Conservation (phyloP, 768 basidiomycete species). For the Xanthoconium stramineum region DNA sequence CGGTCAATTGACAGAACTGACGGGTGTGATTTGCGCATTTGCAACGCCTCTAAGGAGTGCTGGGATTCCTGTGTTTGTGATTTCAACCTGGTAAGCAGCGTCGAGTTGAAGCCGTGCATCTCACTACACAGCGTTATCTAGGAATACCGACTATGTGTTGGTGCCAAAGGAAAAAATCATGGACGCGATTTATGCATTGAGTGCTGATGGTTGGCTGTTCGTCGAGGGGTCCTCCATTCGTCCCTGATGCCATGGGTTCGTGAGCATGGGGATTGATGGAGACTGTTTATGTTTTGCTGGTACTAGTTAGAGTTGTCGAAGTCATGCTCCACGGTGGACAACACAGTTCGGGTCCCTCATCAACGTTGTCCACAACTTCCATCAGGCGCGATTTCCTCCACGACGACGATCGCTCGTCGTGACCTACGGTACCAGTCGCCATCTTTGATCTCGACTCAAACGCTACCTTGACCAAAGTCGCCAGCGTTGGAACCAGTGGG, state of each 20-base stretch:
- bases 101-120: neutral
- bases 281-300: too few relatives aligned
- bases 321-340: neutral
- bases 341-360: neutral
- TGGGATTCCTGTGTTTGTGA: conserved; percentile 52
- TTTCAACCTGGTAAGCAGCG: conserved; percentile 58
- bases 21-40: conserved; percentile 54
- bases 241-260: conserved; percentile 2
- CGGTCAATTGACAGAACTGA: conserved; percentile 39
- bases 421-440: neutral
- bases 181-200: conserved; percentile 42
- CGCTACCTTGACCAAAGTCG: neutral
- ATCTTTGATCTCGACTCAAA: conserved; percentile 3
- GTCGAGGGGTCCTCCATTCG: conserved; percentile 1
- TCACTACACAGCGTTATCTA: conserved; percentile 19
- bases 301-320: neutral
- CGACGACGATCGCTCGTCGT: conserved; percentile 6
- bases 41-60: conserved; percentile 51
- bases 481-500: conserved; percentile 5
- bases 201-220: conserved; percentile 49
- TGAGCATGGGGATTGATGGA: neutral
- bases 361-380: conserved; percentile 10
- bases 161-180: conserved; percentile 44
- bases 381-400: conserved; percentile 5
- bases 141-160: conserved; percentile 67